Conservation (phyloP, 176 grass and related monocot species). For the Musa itinerans region DNA sequence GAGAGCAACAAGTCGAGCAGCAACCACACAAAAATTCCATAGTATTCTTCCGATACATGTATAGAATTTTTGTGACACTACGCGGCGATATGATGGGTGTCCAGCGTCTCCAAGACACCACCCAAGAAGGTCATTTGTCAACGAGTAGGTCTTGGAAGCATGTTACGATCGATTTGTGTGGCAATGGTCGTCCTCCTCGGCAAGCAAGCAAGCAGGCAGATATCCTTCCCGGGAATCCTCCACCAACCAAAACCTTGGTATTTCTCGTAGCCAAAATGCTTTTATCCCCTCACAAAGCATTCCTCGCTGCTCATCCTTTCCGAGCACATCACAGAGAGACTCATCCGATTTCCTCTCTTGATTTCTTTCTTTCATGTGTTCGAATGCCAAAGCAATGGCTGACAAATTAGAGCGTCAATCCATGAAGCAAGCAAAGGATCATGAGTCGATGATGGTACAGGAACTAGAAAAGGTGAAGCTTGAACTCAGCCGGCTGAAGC, state of each 20-base stretch:
- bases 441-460: conserved; percentile 13
- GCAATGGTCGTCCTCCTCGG: neutral
- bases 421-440: neutral
- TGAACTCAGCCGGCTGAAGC: conserved; percentile 49
- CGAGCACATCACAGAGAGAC: too few relatives aligned
- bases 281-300: too few relatives aligned
- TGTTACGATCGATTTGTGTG: neutral
- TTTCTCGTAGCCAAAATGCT: neutral
- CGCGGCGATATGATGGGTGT: too few relatives aligned
- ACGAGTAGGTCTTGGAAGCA: neutral
- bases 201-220: neutral
- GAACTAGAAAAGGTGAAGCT: conserved; percentile 51
- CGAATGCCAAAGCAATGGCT: conserved; percentile 30
- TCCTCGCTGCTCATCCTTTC: too few relatives aligned
- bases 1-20: too few relatives aligned
- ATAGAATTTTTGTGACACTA: too few relatives aligned
- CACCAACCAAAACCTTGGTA: neutral
- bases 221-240: neutral
- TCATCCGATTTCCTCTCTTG: too few relatives aligned
- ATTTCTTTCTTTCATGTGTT: too few relatives aligned
- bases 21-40: too few relatives aligned
- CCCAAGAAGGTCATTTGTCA: too few relatives aligned
- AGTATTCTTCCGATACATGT: too few relatives aligned
- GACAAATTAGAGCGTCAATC: conserved; percentile 19
- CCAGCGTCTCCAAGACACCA: too few relatives aligned